Conservation (phyloP, 2,329 filamentous ascomycete genomes). For the Fusarium kyushuense region DNA sequence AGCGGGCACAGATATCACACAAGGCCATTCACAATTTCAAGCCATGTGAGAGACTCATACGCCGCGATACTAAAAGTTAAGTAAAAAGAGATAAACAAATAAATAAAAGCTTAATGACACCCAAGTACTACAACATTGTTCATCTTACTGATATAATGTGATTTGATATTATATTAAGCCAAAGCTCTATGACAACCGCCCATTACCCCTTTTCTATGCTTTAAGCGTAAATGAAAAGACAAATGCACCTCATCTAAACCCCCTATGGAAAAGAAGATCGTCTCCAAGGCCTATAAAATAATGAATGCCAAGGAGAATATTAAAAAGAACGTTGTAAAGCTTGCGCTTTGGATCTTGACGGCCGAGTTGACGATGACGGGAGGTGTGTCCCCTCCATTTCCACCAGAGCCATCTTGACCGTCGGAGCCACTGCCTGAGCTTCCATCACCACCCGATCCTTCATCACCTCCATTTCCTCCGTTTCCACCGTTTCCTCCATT, state of each 20-base stretch:
- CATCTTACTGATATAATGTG: constrained; percentile 17
- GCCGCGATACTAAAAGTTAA: constrained; percentile 18
- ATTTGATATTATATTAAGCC: constrained; percentile 25
- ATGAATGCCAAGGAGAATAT: constrained; percentile 3
- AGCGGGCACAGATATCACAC: not conserved
- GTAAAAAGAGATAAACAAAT: constrained; percentile 15
- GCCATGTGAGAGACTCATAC: not conserved
- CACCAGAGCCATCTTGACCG: constrained; percentile 5
- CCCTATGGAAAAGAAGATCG: not conserved
- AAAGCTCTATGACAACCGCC: constrained; percentile 7
- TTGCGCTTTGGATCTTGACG: constrained; percentile 6
- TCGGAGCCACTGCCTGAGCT: constrained; percentile 4
- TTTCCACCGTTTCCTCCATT: constrained; percentile 9
- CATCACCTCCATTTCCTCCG: not conserved
- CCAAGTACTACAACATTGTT: not conserved
- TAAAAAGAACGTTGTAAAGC: not conserved
- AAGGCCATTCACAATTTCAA: not conserved
- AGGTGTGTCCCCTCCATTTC: not conserved
- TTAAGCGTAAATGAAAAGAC: constrained; percentile 8
- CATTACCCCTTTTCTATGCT: constrained; percentile 33
- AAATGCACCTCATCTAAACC: not conserved
- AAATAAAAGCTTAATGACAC: constrained; percentile 5
- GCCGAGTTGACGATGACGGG: constrained; percentile 30
- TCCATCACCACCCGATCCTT: not conserved
- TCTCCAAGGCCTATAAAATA: constrained; percentile 23